phyloP scores from a whole-genome alignment of 2,329 filamentous ascomycete species.

The Metarhizium album region DNA sequence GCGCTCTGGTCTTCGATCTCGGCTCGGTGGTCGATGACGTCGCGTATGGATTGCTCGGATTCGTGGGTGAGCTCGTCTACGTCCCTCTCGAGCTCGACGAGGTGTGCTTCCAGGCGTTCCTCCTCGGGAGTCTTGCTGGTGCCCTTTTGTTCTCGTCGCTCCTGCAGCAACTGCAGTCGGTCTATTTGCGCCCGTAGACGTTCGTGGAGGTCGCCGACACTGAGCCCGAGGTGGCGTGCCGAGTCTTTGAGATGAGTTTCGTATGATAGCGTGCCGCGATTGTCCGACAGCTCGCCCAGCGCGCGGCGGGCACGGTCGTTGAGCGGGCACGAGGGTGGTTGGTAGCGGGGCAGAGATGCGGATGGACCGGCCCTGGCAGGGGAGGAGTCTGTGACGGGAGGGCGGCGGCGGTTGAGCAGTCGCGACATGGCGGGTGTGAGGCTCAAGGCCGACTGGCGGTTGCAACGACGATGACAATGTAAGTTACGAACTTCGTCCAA shows the following conservation, averaged over 20 bases:
- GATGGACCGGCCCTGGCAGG: slow-evolving; percentile 11
- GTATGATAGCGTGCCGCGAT: slow-evolving; percentile 30
- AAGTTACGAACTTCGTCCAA: too few relatives aligned
- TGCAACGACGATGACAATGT: too few relatives aligned
- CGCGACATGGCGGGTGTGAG: slow-evolving; percentile 19
- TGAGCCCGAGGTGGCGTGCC: slow-evolving; percentile 30
- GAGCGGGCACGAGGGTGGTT: slow-evolving; percentile 36
- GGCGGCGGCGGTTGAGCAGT: slow-evolving; percentile 17
- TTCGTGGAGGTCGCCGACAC: slow-evolving; percentile 40
- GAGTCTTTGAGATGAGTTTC: slow-evolving; percentile 35
- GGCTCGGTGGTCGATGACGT: slow-evolving; percentile 37
- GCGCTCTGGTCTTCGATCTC: slow-evolving; percentile 38
- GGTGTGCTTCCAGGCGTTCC: slow-evolving; percentile 26
- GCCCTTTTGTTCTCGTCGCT: slow-evolving; percentile 27
- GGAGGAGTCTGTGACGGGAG: slow-evolving; percentile 8
- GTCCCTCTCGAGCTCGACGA: slow-evolving; percentile 26
- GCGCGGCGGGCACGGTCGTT: slow-evolving; percentile 25
- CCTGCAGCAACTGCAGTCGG: slow-evolving; percentile 19
- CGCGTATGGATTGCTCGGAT: slow-evolving; percentile 36
- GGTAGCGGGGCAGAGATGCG: slow-evolving; percentile 34
- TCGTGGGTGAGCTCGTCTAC: slow-evolving; percentile 32
- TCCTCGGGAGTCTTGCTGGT: slow-evolving; percentile 25
- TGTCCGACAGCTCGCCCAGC: slow-evolving; percentile 32
- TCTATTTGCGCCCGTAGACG: slow-evolving; percentile 25
- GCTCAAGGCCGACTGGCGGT: not conserved